Conservation (phyloP, 345 rosid genomes). For the Angophora floribunda region DNA sequence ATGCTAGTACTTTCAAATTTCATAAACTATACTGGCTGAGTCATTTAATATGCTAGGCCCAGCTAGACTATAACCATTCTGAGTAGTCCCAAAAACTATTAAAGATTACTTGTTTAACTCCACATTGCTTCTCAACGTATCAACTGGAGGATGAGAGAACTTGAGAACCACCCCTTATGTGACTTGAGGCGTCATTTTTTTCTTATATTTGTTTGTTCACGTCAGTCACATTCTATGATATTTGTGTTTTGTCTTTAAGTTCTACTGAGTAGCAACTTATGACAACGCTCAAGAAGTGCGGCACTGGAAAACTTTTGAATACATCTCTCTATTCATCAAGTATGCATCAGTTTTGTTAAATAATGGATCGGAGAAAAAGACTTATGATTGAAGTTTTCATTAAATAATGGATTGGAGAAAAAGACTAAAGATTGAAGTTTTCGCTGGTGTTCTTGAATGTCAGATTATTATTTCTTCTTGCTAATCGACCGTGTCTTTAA, state of each 20-base stretch:
- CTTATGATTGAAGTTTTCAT: not conserved
- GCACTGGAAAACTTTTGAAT: not conserved
- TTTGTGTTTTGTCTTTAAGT: not conserved
- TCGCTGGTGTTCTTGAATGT: not conserved
- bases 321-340: not conserved
- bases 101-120: not conserved
- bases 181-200: not conserved
- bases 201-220: not conserved
- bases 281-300: not conserved
- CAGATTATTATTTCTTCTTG: not conserved
- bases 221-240: not conserved
- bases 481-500: not conserved
- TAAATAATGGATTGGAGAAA: not conserved
- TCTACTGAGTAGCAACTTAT: not conserved
- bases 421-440: not conserved
- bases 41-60: not conserved
- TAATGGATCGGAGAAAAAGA: not conserved
- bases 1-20: not conserved
- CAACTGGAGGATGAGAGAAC: not conserved
- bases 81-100: not conserved
- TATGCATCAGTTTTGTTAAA: not conserved
- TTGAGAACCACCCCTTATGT: not conserved
- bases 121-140: not conserved
- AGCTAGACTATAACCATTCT: not conserved
- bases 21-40: not conserved